phyloP scores from a whole-genome alignment of 1,139 yeast species.

The Sugiyamaella sp. region DNA sequence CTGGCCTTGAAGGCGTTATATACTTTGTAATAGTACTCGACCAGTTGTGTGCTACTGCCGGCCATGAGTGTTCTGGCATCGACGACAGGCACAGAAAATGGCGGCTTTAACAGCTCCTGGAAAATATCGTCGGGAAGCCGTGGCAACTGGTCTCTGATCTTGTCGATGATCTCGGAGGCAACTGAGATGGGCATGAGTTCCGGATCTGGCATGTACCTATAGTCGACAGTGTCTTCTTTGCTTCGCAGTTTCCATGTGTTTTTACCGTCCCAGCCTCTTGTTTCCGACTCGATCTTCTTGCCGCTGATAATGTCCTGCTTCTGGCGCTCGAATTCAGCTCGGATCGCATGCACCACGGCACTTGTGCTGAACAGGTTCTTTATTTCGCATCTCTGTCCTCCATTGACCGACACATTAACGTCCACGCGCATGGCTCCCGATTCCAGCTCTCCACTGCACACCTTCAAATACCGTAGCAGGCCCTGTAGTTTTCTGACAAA shows the following conservation, averaged over 20 bases:
- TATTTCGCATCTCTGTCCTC: slow-evolving; percentile 74
- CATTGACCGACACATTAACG: slow-evolving; percentile 80
- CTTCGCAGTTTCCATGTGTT: slow-evolving; percentile 65
- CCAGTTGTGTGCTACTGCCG: slow-evolving; percentile 47
- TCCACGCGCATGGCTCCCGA: slow-evolving; percentile 96
- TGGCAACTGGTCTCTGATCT: slow-evolving; percentile 53
- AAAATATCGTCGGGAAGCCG: slow-evolving; percentile 65
- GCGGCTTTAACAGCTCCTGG: slow-evolving; percentile 50
- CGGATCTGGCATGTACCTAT: slow-evolving; percentile 92
- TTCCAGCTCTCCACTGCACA: slow-evolving; percentile 90
- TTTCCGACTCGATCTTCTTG: slow-evolving; percentile 57
- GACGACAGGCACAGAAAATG: slow-evolving; percentile 64
- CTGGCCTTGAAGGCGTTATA: slow-evolving; percentile 37
- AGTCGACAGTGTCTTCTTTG: slow-evolving; percentile 83
- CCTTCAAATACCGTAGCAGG: slow-evolving; percentile 64
- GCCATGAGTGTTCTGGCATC: slow-evolving; percentile 66
- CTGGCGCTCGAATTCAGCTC: slow-evolving; percentile 77
- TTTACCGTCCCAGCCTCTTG: slow-evolving; percentile 90
- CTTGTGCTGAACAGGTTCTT: slow-evolving; percentile 86
- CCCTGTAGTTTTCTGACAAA: slow-evolving; percentile 82
- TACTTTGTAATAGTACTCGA: slow-evolving; percentile 56
- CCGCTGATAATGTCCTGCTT: slow-evolving; percentile 46
- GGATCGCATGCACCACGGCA: slow-evolving; percentile 77
- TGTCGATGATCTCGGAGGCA: slow-evolving; percentile 46
- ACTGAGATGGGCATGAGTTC: slow-evolving; percentile 69